These are phyloP conservation scores for Cercophora newfieldiana DNA, from an alignment of 495 filamentous ascomycete genomes.

Conservation along the genomic window DNA sequence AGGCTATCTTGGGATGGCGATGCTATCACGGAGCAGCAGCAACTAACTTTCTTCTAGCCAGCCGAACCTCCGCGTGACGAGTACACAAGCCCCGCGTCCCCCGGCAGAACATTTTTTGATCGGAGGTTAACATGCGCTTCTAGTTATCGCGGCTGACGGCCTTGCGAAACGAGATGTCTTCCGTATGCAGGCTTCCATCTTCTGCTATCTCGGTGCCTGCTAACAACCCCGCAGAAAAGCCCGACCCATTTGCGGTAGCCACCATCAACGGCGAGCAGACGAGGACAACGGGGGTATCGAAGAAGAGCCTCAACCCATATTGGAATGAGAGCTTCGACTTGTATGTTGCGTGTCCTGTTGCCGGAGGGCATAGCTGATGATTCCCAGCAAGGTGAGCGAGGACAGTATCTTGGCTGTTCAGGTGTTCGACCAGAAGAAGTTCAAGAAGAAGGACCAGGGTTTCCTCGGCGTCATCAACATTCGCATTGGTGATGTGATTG, in stretches of 20 bases:
- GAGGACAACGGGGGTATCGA: conserved; percentile 90
- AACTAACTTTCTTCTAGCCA: conserved; percentile 41
- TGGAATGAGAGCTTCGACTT: conserved; percentile 99
- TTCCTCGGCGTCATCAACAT: conserved; percentile 98
- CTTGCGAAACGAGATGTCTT: conserved; percentile 99
- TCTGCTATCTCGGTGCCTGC: conserved; percentile 12
- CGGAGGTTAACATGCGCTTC: conserved; percentile 23
- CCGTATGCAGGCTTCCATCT: conserved; percentile 56
- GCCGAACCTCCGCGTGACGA: conserved; percentile 66
- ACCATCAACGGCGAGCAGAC: conserved; percentile 97
- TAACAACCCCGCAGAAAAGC: conserved; percentile 67
- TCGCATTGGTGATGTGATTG: conserved; percentile 88
- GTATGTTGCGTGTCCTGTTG: conserved; percentile 52
- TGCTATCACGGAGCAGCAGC: conserved; percentile 9
- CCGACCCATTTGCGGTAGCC: conserved; percentile 96
- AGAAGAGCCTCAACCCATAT: conserved; percentile 95
- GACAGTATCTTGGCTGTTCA: conserved; percentile 96
- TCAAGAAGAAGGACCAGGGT: conserved; percentile 99
- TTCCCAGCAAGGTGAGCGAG: conserved; percentile 74
- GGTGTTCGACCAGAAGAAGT: conserved; percentile 99
- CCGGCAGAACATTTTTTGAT: conserved; percentile 3
- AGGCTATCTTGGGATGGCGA: background rate
- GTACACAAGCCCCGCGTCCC: conserved; percentile 44
- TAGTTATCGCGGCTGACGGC: conserved; percentile 97
- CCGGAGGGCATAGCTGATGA: conserved; percentile 26